These are phyloP conservation scores for Ceratobasidium sp. DNA, from an alignment of 1,284 basidiomycete species.

Conservation along the genomic window DNA sequence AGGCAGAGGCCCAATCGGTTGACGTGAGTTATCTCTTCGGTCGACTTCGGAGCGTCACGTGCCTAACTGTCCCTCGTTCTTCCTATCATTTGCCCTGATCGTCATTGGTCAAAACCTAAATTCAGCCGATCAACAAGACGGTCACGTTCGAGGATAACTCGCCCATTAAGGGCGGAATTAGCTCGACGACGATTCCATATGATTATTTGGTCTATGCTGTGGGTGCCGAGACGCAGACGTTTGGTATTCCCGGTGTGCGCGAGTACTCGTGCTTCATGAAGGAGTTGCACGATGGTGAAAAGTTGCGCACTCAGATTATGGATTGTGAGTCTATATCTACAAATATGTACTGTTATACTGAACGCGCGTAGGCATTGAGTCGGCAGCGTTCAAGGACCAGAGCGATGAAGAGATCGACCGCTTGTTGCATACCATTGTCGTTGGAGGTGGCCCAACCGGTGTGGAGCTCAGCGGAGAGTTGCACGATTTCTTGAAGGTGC, in stretches of 20 bases:
- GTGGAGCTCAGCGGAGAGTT: conserved; percentile 91
- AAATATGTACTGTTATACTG: too few species aligned
- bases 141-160: conserved; percentile 88
- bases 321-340: conserved; percentile 58
- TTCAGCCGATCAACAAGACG: conserved; percentile 82
- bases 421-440: conserved; percentile 90
- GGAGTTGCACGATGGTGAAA: conserved; percentile 91
- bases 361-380: conserved; percentile 68
- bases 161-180: conserved; percentile 73
- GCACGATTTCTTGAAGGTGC: conserved; percentile 87
- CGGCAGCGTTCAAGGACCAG: conserved; percentile 93
- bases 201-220: conserved; percentile 97
- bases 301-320: conserved; percentile 68
- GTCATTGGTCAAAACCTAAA: background rate
- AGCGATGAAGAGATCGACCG: conserved; percentile 83
- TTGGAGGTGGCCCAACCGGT: conserved; percentile 96
- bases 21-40: conserved; percentile 61
- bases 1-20: conserved; percentile 89
- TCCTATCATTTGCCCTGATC: background rate
- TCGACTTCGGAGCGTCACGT: too few species aligned
- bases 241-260: conserved; percentile 94
- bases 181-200: conserved; percentile 81
- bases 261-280: conserved; percentile 97
- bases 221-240: conserved; percentile 94
- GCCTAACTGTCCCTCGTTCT: too few species aligned